These are phyloP conservation scores for Exophiala viscosa DNA, from an alignment of 2,329 filamentous ascomycete genomes.

Conservation along the genomic window DNA sequence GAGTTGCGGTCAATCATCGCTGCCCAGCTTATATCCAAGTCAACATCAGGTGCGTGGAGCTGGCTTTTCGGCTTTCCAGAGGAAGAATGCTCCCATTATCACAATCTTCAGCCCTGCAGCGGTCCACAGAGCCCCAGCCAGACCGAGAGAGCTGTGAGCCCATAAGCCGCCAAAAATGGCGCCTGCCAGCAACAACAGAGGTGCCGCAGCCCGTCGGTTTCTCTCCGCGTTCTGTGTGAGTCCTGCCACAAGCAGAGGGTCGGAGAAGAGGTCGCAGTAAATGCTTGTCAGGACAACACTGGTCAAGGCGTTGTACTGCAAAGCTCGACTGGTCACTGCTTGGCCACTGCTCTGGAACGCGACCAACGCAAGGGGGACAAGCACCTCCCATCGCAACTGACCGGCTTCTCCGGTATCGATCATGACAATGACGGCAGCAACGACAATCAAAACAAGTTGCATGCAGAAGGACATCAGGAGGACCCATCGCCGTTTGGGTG, in stretches of 20 bases:
- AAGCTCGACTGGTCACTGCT: constrained; percentile 67
- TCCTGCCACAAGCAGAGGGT: constrained; percentile 47
- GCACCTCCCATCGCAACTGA: constrained; percentile 55
- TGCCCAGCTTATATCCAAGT: background rate
- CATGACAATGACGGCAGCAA: constrained; percentile 37
- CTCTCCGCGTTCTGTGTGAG: constrained; percentile 48
- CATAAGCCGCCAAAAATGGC: constrained; percentile 54
- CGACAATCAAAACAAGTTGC: constrained; percentile 44
- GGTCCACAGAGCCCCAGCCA: constrained; percentile 59
- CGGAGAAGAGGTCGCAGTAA: constrained; percentile 76
- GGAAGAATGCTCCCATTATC: constrained; percentile 57
- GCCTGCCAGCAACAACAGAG: constrained; percentile 51
- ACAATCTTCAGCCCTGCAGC: constrained; percentile 54
- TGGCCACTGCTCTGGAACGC: constrained; percentile 77
- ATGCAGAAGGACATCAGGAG: constrained; percentile 56
- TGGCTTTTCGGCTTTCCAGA: constrained; percentile 53
- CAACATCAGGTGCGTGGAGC: background rate
- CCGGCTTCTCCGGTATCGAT: constrained; percentile 39
- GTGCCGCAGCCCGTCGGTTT: constrained; percentile 51
- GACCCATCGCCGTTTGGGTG: constrained; percentile 62
- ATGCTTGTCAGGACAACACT: constrained; percentile 77
- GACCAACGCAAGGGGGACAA: constrained; percentile 65
- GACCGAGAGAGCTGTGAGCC: constrained; percentile 49
- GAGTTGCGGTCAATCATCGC: too few species aligned
- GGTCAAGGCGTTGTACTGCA: constrained; percentile 67